Base-by-base conservation (phyloP, 306 rosid genomes). In the Dicorynia guianensis region DNA sequence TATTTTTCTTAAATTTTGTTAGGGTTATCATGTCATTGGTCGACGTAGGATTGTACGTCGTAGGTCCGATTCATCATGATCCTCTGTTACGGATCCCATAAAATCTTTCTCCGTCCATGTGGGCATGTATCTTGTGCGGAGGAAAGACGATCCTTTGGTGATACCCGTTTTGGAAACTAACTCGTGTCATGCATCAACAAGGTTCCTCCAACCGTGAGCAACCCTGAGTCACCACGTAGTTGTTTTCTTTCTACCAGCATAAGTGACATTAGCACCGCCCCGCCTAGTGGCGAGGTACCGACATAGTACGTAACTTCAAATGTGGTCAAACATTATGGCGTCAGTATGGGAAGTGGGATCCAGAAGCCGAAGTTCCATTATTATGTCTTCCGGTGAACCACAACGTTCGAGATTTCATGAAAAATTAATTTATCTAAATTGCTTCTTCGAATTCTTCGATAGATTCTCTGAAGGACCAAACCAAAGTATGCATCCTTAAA, bases 331-430 rank as follows among this genome's bases (percentile, higher is more conserved):
- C 14, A 20, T 47, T 14, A 48, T 47, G 59, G 46, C 3, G 59
- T 5, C 14, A 67, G 58, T 8, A n/a, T n/a, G 8, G 1, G 13
- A 33, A 11, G 72, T 48, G 59, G 59, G 46, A 5, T 34, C 72
- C 72, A 48, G 14, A 14, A n/a, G 46, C 33, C 72, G 59, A n/a
- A 67, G 12, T 67, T 33, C 58, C 55, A 67, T 67, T 33, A 67
- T 48, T 6, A 9, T 33, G 72, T 48, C 72, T 48, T 49, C 36
- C 9, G 44, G 33, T 46, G 8, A 18, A 30, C 38, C 59, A 48
- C 72, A 34, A n/a, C 43, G 30, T 67, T 33, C 30, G 30, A 25
- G 30, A 25, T 25, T 25, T 25, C 30, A 25, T 25, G 30, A 25
- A 25, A 25, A 25, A 1, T 25, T 25, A 25, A 25, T 25, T 25